These are phyloP conservation scores for Lathyrus sativus DNA, from an alignment of 306 rosid genomes.

Conservation along the genomic window DNA sequence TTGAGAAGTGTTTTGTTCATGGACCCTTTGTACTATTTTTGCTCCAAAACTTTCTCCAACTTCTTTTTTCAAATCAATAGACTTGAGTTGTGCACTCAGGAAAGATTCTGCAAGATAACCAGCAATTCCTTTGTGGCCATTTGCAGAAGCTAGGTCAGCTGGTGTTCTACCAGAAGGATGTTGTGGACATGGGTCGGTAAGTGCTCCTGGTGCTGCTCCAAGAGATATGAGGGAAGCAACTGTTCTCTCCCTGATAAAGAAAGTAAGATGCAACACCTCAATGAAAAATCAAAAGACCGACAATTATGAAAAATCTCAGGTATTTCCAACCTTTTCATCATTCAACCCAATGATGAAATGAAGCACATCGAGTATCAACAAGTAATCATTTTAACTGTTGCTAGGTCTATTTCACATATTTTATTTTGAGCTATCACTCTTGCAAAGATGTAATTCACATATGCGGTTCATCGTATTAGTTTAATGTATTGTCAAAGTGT, in stretches of 20 bases:
- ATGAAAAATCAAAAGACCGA: conserved; percentile 5
- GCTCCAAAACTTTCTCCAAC: conserved; percentile 46
- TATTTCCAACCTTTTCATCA: conserved; percentile 18
- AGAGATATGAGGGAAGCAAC: conserved; percentile 75
- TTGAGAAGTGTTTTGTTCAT: conserved; percentile 44
- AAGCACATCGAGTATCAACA: conserved; percentile 2
- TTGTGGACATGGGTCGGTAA: conserved; percentile 73
- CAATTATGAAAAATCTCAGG: neutral
- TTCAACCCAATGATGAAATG: conserved; percentile 15
- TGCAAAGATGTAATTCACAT: conserved; percentile 10
- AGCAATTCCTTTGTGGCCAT: conserved; percentile 90
- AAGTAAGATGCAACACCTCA: conserved; percentile 37
- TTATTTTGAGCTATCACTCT: neutral
- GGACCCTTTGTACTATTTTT: conserved; percentile 50
- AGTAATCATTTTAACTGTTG: conserved; percentile 27
- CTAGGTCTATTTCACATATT: conserved; percentile 27
- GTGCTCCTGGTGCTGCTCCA: conserved; percentile 75
- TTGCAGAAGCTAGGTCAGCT: conserved; percentile 78
- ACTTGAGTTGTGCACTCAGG: conserved; percentile 58
- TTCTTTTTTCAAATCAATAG: conserved; percentile 60
- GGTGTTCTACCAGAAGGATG: conserved; percentile 74
- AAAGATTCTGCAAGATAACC: conserved; percentile 82
- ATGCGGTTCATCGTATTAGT: neutral
- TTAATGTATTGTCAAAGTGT: conserved; percentile 14
- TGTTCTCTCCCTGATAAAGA: conserved; percentile 66